These are phyloP conservation scores for Piper longum DNA, from an alignment of 164 flowering plant genomes.

Conservation along the genomic window DNA sequence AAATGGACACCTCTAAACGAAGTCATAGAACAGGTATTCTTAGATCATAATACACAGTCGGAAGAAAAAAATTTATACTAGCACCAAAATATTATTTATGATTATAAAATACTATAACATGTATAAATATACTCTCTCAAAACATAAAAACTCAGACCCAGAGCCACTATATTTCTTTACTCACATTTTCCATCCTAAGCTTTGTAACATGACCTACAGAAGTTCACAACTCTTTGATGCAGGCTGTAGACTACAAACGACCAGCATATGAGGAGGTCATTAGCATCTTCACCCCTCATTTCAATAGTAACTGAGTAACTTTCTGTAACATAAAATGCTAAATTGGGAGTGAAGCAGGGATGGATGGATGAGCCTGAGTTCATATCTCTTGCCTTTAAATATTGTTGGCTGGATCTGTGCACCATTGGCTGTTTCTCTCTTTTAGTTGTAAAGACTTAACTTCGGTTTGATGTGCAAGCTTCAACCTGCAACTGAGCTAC, in stretches of 20 bases:
- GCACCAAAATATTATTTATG: no score
- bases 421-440: slow-evolving; percentile 1
- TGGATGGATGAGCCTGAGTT: slow-evolving; percentile 7
- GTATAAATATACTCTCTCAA: background rate
- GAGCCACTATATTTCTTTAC: background rate
- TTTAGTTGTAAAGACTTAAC: slow-evolving; percentile 1
- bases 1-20: slow-evolving; percentile 81
- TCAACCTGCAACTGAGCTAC: background rate
- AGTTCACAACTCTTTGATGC: slow-evolving; percentile 7
- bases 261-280: slow-evolving; percentile 78
- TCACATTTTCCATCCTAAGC: background rate
- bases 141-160: no score
- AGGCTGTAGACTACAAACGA: slow-evolving; percentile 97
- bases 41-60: background rate
- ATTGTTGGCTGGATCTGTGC: slow-evolving; percentile 4
- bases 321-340: slow-evolving; percentile 14
- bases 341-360: slow-evolving; percentile 24
- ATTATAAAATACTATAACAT: background rate
- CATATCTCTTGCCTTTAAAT: slow-evolving; percentile 5
- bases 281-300: slow-evolving; percentile 45
- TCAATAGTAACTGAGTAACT: slow-evolving; percentile 17
- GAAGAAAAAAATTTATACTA: no score
- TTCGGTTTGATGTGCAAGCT: background rate
- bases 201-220: background rate
- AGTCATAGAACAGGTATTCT: slow-evolving; percentile 70